A percentile compares a stretch with the other conserved stretches of the same genome.
These are phyloP conservation scores for Candida koratica DNA, from an alignment of 805 yeast genomes.

Conservation along the genomic window DNA sequence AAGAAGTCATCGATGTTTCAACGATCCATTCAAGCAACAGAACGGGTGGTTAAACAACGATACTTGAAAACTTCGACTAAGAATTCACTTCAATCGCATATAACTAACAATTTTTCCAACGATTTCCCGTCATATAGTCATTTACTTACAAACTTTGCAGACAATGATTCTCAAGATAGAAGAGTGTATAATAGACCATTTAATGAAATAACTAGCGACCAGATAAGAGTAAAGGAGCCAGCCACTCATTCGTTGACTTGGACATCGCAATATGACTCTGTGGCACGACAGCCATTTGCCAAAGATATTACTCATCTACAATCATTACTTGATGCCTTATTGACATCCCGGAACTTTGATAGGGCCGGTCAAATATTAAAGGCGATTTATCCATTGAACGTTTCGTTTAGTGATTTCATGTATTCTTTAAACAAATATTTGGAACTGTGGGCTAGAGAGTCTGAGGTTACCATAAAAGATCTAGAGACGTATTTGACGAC, in stretches of 20 bases:
- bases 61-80: conserved; percentile 2
- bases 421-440: conserved; percentile 70
- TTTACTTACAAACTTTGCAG: conserved; percentile 1
- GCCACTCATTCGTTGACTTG: conserved; percentile 20
- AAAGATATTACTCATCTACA: conserved; percentile 65
- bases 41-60: not conserved
- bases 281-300: conserved; percentile 42
- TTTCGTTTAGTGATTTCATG: conserved; percentile 44
- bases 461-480: conserved; percentile 37
- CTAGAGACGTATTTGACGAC: conserved; percentile 40
- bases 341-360: conserved; percentile 58
- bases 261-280: conserved; percentile 41
- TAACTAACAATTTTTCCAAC: not conserved
- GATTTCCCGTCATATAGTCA: conserved; percentile 6
- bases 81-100: conserved; percentile 2
- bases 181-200: conserved; percentile 9
- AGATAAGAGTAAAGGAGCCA: conserved; percentile 2
- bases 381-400: conserved; percentile 52
- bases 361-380: conserved; percentile 68
- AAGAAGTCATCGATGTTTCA: conserved; percentile 3
- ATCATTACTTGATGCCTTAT: conserved; percentile 74
- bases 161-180: conserved; percentile 1
- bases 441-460: conserved; percentile 34
- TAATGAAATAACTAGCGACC: conserved; percentile 11
- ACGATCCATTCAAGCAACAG: conserved; percentile 1